These are phyloP conservation scores for Globisporangium apiculatum DNA, from an alignment of 352 stramenopile species.

Conservation along the genomic window DNA sequence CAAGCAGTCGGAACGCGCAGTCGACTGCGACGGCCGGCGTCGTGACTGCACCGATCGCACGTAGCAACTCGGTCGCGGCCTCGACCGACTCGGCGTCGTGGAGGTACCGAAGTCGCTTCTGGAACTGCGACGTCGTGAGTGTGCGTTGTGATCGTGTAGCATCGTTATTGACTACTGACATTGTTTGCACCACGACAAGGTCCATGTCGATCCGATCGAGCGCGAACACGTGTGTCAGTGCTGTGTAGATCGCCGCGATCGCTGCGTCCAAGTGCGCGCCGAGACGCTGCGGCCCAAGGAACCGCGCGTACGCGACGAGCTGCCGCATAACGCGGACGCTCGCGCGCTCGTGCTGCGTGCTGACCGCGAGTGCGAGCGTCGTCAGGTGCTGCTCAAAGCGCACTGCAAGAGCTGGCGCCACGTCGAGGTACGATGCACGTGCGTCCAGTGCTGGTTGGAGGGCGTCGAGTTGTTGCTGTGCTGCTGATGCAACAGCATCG, in stretches of 20 bases:
- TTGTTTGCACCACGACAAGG: conserved; percentile 51
- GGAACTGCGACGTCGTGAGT: conserved; percentile 63
- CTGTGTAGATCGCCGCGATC: conserved; percentile 39
- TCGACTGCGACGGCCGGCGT: conserved; percentile 66
- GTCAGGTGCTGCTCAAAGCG: conserved; percentile 71
- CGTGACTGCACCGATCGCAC: conserved; percentile 30
- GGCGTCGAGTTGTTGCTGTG: conserved; percentile 9
- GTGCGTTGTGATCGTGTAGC: neutral
- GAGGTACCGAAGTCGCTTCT: conserved; percentile 69
- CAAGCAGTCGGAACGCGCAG: conserved; percentile 43
- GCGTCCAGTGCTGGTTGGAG: conserved; percentile 23
- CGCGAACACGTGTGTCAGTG: conserved; percentile 38
- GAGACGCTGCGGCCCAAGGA: conserved; percentile 29
- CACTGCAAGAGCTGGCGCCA: conserved; percentile 53
- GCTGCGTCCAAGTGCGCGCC: conserved; percentile 40
- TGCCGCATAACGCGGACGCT: conserved; percentile 55
- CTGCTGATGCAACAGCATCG: conserved; percentile 13
- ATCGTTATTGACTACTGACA: neutral
- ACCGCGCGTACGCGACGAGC: conserved; percentile 58
- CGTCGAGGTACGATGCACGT: conserved; percentile 37
- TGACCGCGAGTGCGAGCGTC: conserved; percentile 51
- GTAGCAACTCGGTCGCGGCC: conserved; percentile 37
- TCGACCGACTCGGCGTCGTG: conserved; percentile 59
- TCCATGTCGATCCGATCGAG: conserved; percentile 72
- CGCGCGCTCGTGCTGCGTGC: conserved; percentile 52